Evolutionary conservation across 768 basidiomycete genomes (phyloP).

Genomic region (Xerocomellus intermedius): DNA sequence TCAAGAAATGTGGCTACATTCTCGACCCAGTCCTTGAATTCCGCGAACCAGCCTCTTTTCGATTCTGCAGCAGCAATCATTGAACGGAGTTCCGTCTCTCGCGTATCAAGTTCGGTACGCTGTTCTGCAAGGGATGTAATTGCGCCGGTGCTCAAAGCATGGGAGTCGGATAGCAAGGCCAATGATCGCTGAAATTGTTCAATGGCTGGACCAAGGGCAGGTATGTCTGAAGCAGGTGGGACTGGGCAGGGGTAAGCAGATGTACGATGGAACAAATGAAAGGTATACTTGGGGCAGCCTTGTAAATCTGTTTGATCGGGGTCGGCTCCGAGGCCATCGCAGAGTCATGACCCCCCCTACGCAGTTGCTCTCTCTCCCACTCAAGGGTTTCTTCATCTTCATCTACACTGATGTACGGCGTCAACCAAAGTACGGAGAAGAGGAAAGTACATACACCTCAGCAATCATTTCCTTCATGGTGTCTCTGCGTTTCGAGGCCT

Average conservation of each 20-base stretch:
- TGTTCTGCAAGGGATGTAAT: slow-evolving; percentile 61
- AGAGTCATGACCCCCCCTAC: slow-evolving; percentile 63
- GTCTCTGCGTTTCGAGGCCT: slow-evolving; percentile 63
- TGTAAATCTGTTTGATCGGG: slow-evolving; percentile 58
- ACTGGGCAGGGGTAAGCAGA: slow-evolving; percentile 44
- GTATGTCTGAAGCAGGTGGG: slow-evolving; percentile 60
- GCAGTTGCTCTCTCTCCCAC: slow-evolving; percentile 84
- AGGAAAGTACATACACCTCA: slow-evolving; percentile 59
- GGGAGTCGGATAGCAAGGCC: slow-evolving; percentile 61
- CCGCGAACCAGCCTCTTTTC: slow-evolving; percentile 79
- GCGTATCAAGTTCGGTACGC: slow-evolving; percentile 57
- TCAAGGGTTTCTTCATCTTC: slow-evolving; percentile 82
- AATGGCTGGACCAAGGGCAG: slow-evolving; percentile 60
- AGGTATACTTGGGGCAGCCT: slow-evolving; percentile 64
- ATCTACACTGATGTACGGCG: slow-evolving; percentile 52
- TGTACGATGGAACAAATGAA: neutral
- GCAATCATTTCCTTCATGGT: slow-evolving; percentile 79
- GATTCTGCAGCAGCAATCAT: slow-evolving; percentile 73
- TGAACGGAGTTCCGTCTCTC: slow-evolving; percentile 71
- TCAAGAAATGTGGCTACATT: slow-evolving; percentile 83
- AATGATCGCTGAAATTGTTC: slow-evolving; percentile 60
- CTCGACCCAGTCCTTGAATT: slow-evolving; percentile 80
- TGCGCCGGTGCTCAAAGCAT: slow-evolving; percentile 57
- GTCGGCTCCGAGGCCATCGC: slow-evolving; percentile 35
- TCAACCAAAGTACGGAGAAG: neutral